A percentile compares a stretch with the other conserved stretches of the same genome.
These are phyloP conservation scores for Lecanoromycetidae sp. DNA, from an alignment of 2,329 filamentous ascomycete genomes.

Conservation along the genomic window DNA sequence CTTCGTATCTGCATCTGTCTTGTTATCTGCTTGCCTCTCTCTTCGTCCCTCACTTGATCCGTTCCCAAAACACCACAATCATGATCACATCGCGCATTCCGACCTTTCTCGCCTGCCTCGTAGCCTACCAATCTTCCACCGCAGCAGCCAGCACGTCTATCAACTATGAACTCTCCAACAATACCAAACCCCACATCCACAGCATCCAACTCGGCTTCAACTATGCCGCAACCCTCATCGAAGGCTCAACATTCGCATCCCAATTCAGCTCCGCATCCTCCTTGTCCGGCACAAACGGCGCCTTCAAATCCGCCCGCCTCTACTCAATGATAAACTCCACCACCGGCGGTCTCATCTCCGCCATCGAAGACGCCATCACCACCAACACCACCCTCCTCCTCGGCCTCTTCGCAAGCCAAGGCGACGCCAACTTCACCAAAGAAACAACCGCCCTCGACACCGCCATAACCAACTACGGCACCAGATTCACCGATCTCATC, in stretches of 20 bases:
- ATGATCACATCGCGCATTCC: not conserved
- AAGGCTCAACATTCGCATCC: constrained; percentile 1
- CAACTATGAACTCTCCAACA: not conserved
- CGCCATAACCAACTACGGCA: not conserved
- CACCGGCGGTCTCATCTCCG: not conserved
- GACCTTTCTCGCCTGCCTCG: not conserved
- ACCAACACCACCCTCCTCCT: constrained; percentile 7
- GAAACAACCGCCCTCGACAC: constrained; percentile 4
- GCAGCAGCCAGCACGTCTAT: not conserved
- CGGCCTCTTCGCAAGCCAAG: not conserved
- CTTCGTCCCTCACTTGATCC: not conserved
- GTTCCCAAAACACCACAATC: not conserved
- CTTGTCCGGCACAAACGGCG: not conserved
- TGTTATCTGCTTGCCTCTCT: not conserved
- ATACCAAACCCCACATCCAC: not conserved
- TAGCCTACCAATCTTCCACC: not conserved
- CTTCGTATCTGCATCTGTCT: not conserved
- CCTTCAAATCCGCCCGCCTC: constrained; percentile 7
- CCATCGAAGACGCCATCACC: constrained; percentile 1
- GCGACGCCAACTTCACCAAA: constrained; percentile 3
- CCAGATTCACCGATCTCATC: constrained; percentile 23
- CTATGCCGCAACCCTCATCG: constrained; percentile 1
- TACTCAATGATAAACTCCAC: constrained; percentile 1
- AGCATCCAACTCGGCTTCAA: constrained; percentile 8
- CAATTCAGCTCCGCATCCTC: constrained; percentile 1